Evolutionary conservation across 768 basidiomycete genomes (phyloP).

Genomic region (Boletus bicolor): DNA sequence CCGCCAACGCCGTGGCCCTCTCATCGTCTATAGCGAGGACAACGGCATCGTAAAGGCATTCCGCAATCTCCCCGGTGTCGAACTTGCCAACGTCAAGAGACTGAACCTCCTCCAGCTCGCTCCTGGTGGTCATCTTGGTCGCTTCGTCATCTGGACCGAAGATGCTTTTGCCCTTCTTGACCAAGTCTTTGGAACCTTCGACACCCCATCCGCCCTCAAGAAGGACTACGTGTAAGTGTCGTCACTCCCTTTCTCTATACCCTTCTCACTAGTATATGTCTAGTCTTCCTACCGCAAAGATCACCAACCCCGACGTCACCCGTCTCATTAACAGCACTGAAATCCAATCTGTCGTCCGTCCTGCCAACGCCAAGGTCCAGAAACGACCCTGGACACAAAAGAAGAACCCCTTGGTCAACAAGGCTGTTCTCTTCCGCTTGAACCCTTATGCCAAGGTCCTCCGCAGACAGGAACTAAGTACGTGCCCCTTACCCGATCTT

Average conservation of each 20-base stretch:
- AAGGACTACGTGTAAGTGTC: conserved; percentile 76
- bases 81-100: conserved; percentile 89
- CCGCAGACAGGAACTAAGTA: conserved; percentile 84
- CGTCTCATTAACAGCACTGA: conserved; percentile 97
- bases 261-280: background rate
- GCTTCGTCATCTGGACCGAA: conserved; percentile 99
- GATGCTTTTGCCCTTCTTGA: conserved; percentile 90
- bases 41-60: conserved; percentile 97
- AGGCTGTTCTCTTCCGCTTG: conserved; percentile 90
- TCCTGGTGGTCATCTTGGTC: conserved; percentile 97
- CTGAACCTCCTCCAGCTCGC: conserved; percentile 99
- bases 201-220: conserved; percentile 82
- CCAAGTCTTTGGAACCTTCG: conserved; percentile 92
- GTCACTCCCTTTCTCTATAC: background rate
- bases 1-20: conserved; percentile 95
- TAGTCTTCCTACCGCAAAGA: conserved; percentile 94
- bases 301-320: conserved; percentile 94
- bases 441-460: conserved; percentile 98
- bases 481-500: conserved; percentile 33
- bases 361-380: conserved; percentile 76
- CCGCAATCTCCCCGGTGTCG: conserved; percentile 98
- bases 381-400: conserved; percentile 98
- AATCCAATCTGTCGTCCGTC: conserved; percentile 95
- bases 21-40: conserved; percentile 96
- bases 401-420: conserved; percentile 98